A percentile compares a stretch with the other conserved stretches of the same genome.
These are phyloP conservation scores for Aspergillus nanangensis DNA, from an alignment of 495 filamentous ascomycete genomes.

Conservation along the genomic window DNA sequence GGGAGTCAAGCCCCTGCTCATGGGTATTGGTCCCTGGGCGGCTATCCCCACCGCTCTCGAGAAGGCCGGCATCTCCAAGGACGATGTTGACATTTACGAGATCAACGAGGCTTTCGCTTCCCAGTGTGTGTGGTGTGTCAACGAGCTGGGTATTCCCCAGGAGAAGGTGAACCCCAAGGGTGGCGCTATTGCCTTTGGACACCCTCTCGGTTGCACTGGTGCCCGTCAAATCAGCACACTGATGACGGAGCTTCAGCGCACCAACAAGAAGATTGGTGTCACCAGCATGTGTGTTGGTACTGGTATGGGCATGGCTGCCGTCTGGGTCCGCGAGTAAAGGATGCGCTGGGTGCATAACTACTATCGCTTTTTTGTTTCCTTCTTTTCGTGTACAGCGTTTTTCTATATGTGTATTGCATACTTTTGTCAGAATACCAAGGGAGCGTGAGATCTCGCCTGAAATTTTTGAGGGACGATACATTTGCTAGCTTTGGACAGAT, in stretches of 20 bases:
- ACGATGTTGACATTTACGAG: slow-evolving; percentile 95
- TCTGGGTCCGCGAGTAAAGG: slow-evolving; percentile 81
- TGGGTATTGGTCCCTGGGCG: slow-evolving; percentile 95
- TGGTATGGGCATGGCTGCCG: slow-evolving; percentile 94
- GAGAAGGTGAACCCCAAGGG: slow-evolving; percentile 95
- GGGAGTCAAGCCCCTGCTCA: slow-evolving; percentile 87
- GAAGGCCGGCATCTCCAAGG: slow-evolving; percentile 79
- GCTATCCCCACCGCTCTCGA: slow-evolving; percentile 88
- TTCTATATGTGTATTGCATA: slow-evolving; percentile 10
- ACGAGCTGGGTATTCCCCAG: slow-evolving; percentile 74
- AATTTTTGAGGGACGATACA: neutral
- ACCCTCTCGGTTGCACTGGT: slow-evolving; percentile 92
- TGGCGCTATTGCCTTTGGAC: slow-evolving; percentile 97
- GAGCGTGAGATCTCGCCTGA: slow-evolving; percentile 2
- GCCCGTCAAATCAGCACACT: slow-evolving; percentile 90
- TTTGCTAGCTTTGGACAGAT: neutral
- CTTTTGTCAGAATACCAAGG: slow-evolving; percentile 4
- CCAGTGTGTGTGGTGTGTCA: slow-evolving; percentile 90
- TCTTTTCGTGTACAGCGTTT: slow-evolving; percentile 29
- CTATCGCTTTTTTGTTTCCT: neutral
- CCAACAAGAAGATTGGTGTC: slow-evolving; percentile 76
- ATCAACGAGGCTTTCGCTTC: slow-evolving; percentile 99
- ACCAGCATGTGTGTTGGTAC: slow-evolving; percentile 97
- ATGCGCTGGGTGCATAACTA: slow-evolving; percentile 16
- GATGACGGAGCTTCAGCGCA: slow-evolving; percentile 81